These are phyloP conservation scores for Podila epicladia DNA, from an alignment of 192 early-diverging fungal species.

Conservation along the genomic window DNA sequence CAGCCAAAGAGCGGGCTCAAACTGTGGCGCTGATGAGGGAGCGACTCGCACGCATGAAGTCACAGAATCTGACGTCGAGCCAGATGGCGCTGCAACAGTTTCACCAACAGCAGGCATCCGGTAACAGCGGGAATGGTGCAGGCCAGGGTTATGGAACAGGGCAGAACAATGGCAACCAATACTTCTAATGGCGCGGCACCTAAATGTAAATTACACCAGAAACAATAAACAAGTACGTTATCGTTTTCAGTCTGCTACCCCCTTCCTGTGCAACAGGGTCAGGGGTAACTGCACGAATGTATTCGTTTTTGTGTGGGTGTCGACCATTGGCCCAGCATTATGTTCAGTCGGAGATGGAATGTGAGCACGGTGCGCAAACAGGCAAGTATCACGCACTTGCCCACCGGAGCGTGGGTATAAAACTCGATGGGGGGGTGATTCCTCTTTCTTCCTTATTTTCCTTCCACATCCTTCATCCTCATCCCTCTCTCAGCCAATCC, in stretches of 20 bases:
- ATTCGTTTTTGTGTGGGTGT: background rate
- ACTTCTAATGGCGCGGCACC: constrained; percentile 15
- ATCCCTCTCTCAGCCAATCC: background rate
- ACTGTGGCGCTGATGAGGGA: constrained; percentile 75
- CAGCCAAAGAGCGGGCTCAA: constrained; percentile 59
- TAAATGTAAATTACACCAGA: too few species aligned
- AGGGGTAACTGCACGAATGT: background rate
- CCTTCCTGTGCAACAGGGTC: too few species aligned
- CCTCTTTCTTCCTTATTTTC: constrained; percentile 3
- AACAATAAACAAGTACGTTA: too few species aligned
- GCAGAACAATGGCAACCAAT: constrained; percentile 10
- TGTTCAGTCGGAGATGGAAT: too few species aligned
- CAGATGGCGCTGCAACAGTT: constrained; percentile 45
- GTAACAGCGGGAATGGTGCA: background rate
- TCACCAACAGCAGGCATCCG: constrained; percentile 38
- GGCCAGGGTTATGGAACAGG: background rate
- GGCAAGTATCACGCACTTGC: too few species aligned
- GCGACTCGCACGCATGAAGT: constrained; percentile 72
- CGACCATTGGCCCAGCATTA: background rate
- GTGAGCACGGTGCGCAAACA: too few species aligned
- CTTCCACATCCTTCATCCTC: background rate
- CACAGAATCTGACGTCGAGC: constrained; percentile 34
- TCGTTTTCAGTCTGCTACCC: background rate
- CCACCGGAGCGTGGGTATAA: too few species aligned
- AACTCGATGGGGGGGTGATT: too few species aligned